Evolutionary conservation across 768 basidiomycete genomes (phyloP), one percentile per base, ranked within the genome.

Genomic region (Leccinum truebloodii): DNA sequence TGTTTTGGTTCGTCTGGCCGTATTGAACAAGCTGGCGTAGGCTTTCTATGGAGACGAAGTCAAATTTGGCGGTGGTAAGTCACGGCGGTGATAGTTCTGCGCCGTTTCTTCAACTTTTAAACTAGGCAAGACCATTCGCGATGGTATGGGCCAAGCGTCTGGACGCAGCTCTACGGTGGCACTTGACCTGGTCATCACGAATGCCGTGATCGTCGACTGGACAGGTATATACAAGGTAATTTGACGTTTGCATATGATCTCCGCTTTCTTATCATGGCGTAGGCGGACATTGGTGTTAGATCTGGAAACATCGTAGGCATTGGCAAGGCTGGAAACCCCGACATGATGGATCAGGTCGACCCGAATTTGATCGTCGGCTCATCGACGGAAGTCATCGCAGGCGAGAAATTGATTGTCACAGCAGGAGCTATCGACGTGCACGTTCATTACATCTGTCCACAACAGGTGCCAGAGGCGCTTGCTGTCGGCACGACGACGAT

Each of bases 261-360:
- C 28, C 16, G 14, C 8, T 46, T 22, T 52, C 58, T 69, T 35
- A 66, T 54, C 12, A 30, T 14, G 26, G 48, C 3, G 1, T 69
- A 97, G 92, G 96, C 96, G 20, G 97, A 98, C 69, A 93, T 99
- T 54, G 96, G 97, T 28, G 81, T 99, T 58, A 94, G 90, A 75
- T 71, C 84, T 57, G 95, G 95, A 0, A 66, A 77, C 39, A 98
- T 98, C 62, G 80, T 79, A 13, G 94, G 90, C 0, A 89, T 98
- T 55, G 97, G 96, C n/a, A 98, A 99, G 74, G 92, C 94, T 9
- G 97, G 97, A 1, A 99, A 98, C 73, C 95, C 94, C 3, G 94
- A 98, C 69, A 80, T 90, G 57, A 97, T 97, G 94, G 85, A 86
- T 10, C 81, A 81, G 41, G 89, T 98, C 30, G 80, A 89, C 60